Percentiles rank a stretch among this genome's conserved stretches.
Evolutionary conservation across 2,329 filamentous ascomycete genomes (phyloP).

Genomic region (Blastomyces emzantsi): DNA sequence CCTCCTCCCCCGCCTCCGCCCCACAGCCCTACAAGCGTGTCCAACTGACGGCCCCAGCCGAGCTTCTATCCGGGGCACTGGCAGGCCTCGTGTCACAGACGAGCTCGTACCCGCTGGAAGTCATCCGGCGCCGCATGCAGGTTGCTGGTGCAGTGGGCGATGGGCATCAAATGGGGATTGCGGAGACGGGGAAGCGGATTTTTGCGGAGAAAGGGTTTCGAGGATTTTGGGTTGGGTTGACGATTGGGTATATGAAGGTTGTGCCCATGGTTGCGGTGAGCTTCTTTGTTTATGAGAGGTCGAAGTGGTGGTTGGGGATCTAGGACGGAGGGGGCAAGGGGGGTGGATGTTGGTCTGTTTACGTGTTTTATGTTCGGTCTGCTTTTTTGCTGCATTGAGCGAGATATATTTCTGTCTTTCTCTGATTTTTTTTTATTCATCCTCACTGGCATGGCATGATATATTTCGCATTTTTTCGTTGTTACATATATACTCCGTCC

Average conservation of each 20-base stretch:
- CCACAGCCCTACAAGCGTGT: slow-evolving; percentile 49
- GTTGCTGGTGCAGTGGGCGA: slow-evolving; percentile 92
- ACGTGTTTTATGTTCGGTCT: background rate
- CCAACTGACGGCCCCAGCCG: slow-evolving; percentile 72
- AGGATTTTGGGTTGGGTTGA: slow-evolving; percentile 87
- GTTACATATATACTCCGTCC: background rate
- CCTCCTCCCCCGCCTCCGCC: slow-evolving; percentile 25
- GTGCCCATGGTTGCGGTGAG: slow-evolving; percentile 75
- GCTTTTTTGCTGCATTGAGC: background rate
- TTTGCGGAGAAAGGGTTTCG: slow-evolving; percentile 63
- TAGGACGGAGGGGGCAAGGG: slow-evolving; percentile 23
- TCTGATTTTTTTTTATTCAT: background rate
- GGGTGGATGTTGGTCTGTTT: background rate
- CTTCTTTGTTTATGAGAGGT: slow-evolving; percentile 59
- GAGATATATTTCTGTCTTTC: slow-evolving; percentile 1
- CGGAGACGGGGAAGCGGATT: slow-evolving; percentile 69
- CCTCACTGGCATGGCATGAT: background rate
- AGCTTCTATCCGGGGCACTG: slow-evolving; percentile 72
- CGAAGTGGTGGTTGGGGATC: slow-evolving; percentile 58
- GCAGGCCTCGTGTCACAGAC: slow-evolving; percentile 88
- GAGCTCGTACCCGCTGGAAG: slow-evolving; percentile 85
- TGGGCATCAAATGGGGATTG: slow-evolving; percentile 66
- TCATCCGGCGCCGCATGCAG: slow-evolving; percentile 89
- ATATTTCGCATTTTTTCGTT: background rate
- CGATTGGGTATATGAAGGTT: slow-evolving; percentile 92